Percentiles rank a stretch among this genome's conserved stretches.
Conservation (phyloP, 371 early-diverging fungal species). For the Circinella umbellata region DNA sequence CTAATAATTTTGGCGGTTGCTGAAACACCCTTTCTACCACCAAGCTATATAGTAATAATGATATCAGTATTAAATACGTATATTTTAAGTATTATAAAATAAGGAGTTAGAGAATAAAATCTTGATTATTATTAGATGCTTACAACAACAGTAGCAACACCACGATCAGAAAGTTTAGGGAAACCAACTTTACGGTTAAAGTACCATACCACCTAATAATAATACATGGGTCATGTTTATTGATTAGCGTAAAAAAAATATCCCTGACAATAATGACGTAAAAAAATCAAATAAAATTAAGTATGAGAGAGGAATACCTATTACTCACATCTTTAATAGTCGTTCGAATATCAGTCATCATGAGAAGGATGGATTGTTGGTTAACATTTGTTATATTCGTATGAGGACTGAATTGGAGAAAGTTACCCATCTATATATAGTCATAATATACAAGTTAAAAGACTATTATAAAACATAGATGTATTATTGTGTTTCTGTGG, state of each 20-base stretch:
- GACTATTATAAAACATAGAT: no score
- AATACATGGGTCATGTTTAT: no score
- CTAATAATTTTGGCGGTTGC: slow-evolving; percentile 36
- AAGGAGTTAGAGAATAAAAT: no score
- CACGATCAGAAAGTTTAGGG: slow-evolving; percentile 56
- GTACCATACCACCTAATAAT: slow-evolving; percentile 56
- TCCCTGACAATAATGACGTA: no score
- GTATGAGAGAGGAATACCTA: no score
- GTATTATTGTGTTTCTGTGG: no score
- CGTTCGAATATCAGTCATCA: slow-evolving; percentile 36
- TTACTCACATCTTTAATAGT: slow-evolving; percentile 32
- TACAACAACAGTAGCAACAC: slow-evolving; percentile 50
- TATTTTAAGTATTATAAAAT: no score
- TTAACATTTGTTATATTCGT: slow-evolving; percentile 49
- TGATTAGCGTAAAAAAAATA: no score
- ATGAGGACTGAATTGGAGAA: slow-evolving; percentile 39
- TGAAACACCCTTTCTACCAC: slow-evolving; percentile 54
- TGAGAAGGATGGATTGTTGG: slow-evolving; percentile 28
- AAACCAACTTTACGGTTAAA: slow-evolving; percentile 64
- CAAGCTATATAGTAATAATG: slow-evolving; percentile 33
- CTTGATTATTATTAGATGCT: slow-evolving; percentile 5
- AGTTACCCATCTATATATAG: slow-evolving; percentile 34
- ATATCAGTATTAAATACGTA: no score
- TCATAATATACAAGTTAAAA: not conserved
- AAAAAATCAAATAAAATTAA: no score